These are phyloP conservation scores for Colletotrichum tabaci DNA, from an alignment of 2,329 filamentous ascomycete species.

Conservation along the genomic window DNA sequence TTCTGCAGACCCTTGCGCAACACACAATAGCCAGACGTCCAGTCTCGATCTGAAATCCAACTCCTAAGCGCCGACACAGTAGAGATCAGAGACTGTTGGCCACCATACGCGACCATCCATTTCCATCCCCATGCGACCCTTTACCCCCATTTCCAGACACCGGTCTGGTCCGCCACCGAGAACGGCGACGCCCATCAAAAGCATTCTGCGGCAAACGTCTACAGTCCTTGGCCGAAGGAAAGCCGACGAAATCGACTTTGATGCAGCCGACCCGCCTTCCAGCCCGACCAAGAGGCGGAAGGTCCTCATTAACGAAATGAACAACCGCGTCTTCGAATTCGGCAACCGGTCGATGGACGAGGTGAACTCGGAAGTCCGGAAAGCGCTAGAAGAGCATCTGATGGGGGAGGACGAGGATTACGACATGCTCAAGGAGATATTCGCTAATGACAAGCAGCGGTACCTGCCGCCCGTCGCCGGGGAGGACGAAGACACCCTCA, in stretches of 20 bases:
- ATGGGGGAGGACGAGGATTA: slow-evolving; percentile 73
- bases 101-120: slow-evolving; percentile 27
- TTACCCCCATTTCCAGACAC: slow-evolving; percentile 54
- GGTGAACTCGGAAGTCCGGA: slow-evolving; percentile 68
- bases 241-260: slow-evolving; percentile 57
- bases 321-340: slow-evolving; percentile 71
- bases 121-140: slow-evolving; percentile 52
- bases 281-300: slow-evolving; percentile 69
- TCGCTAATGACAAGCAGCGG: slow-evolving; percentile 64
- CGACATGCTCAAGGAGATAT: slow-evolving; percentile 72
- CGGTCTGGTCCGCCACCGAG: slow-evolving; percentile 52
- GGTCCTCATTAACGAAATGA: slow-evolving; percentile 72
- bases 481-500: slow-evolving; percentile 62
- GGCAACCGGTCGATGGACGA: slow-evolving; percentile 67
- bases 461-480: slow-evolving; percentile 56
- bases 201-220: slow-evolving; percentile 66
- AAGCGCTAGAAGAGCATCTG: slow-evolving; percentile 70
- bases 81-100: slow-evolving; percentile 16
- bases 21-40: slow-evolving; percentile 44
- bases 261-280: slow-evolving; percentile 55
- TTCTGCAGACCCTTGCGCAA: slow-evolving; percentile 42
- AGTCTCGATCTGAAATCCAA: slow-evolving; percentile 2
- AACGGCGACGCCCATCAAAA: slow-evolving; percentile 62
- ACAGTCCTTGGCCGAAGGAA: slow-evolving; percentile 60
- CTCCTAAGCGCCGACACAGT: slow-evolving; percentile 24